Conservation (phyloP, 2,329 filamentous ascomycete genomes). For the Cladosporium phlei region DNA sequence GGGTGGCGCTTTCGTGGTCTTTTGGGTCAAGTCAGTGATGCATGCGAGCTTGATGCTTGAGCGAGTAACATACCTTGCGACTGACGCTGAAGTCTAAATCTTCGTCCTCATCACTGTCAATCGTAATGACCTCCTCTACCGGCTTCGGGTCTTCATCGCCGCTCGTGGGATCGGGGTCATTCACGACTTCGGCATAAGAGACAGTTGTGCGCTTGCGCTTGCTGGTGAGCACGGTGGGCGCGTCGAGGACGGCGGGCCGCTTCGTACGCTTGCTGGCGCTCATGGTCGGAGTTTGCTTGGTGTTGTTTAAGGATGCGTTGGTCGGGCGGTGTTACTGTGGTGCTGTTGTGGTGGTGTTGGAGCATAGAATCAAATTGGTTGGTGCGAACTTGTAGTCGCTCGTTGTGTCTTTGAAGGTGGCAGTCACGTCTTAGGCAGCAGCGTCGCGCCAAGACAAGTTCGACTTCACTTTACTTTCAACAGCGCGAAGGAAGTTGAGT, state of each 20-base stretch:
- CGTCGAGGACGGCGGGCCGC: no score
- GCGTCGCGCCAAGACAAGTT: constrained; percentile 8
- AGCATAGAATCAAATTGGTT: no score
- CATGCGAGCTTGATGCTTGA: no score
- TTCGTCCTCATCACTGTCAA: not conserved
- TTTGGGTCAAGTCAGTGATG: not conserved
- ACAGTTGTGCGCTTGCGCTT: constrained; percentile 29
- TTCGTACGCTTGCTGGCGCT: no score
- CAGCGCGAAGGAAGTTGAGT: not conserved
- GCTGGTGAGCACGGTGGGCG: constrained; percentile 7
- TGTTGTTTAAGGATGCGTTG: no score
- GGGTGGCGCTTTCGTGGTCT: not conserved
- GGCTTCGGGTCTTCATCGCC: not conserved
- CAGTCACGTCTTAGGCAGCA: constrained; percentile 5
- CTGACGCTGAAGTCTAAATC: not conserved
- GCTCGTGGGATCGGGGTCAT: constrained; percentile 6
- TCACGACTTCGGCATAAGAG: constrained; percentile 20
- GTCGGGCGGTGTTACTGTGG: not conserved
- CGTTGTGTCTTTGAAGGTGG: not conserved
- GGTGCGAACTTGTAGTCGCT: not conserved
- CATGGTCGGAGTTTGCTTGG: no score
- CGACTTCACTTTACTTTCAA: constrained; percentile 1
- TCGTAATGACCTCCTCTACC: not conserved
- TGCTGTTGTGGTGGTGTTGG: no score
- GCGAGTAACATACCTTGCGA: not conserved